These are phyloP conservation scores for Vanrija humicola DNA, from an alignment of 1,284 basidiomycete species.

Conservation along the genomic window DNA sequence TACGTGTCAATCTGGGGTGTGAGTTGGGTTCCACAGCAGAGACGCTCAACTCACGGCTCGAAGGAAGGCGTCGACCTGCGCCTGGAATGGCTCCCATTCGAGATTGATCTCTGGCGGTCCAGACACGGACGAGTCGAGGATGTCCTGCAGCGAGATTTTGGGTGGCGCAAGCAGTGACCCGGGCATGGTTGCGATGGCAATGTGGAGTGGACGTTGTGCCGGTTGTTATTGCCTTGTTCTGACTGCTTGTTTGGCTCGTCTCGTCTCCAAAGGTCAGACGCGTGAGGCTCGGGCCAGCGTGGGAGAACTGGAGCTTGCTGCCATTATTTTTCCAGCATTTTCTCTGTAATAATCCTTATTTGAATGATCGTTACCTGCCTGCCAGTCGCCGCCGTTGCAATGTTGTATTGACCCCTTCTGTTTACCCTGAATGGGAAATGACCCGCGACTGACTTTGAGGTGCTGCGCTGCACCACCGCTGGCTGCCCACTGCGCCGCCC, in stretches of 20 bases:
- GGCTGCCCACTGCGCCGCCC: no score
- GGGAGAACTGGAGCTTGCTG: background rate
- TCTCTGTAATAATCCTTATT: no score
- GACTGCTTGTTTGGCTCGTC: background rate
- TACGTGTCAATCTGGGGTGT: slow-evolving; percentile 38
- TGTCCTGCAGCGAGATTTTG: slow-evolving; percentile 21
- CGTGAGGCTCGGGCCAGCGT: background rate
- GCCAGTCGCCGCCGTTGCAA: no score
- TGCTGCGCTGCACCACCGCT: no score
- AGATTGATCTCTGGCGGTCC: slow-evolving; percentile 27
- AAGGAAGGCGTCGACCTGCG: slow-evolving; percentile 36
- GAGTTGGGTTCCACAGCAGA: background rate
- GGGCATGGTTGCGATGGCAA: slow-evolving; percentile 7
- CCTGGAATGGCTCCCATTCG: slow-evolving; percentile 37
- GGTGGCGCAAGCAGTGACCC: slow-evolving; percentile 17
- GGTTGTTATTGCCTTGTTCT: background rate
- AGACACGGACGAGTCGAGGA: slow-evolving; percentile 16
- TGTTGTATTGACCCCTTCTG: no score
- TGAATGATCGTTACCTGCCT: no score
- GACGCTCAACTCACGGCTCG: slow-evolving; percentile 26
- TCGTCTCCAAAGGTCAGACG: slow-evolving; percentile 11
- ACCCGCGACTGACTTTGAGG: no score
- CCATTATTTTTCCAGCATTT: background rate
- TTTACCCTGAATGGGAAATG: background rate
- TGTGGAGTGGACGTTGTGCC: background rate